Base-by-base conservation (phyloP, 306 rosid genomes). In the Malus domestica region DNA sequence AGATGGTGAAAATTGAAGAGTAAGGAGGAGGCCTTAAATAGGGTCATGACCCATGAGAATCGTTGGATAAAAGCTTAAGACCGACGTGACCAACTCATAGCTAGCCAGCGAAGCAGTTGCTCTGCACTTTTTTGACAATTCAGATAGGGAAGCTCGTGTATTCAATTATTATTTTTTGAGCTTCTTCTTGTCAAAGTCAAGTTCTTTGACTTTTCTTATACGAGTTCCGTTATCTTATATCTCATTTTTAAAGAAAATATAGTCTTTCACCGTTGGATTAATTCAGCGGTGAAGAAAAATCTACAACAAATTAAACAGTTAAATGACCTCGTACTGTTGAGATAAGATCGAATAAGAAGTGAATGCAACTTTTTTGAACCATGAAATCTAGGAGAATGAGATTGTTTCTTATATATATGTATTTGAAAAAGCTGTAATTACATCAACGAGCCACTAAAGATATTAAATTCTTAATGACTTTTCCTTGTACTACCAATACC, bases 21-120 rank as follows among this genome's bases (percentile, higher is more conserved):
- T 30, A 33, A 71, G 68, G 49, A 27, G 63, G 67, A 75, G 64
- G 72, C 78, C 81, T 90, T 86, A 90, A 90, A 90, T 90, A 86
- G 90, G 83, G 3, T 85, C 96, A 81, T 27, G 29, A 27, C 29
- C 29, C 29, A 27, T 86, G 85, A 75, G 83, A 71, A 71, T 45
- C 46, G 20, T 49, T 49, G 20, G 55, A 49, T 49, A 49, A 15
- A 55, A 51, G 29, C 16, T 5, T 61, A 35, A 30, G 35, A 15
- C 51, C 58, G 20, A 61, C 27, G 19, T 83, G 80, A 80, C 77
- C 88, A 87, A 80, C 82, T 83, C 84, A 83, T 79, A 58, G 92
- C 83, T 79, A 77, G 80, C 83, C 22, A 82, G 14, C 66, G 35
- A 22, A 42, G 46, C 40, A 74, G 29, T 76, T 38, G 69, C 67